A percentile compares a stretch with the other conserved stretches of the same genome.
phyloP scores from a whole-genome alignment of 805 yeast species.

The Pichia californica region DNA sequence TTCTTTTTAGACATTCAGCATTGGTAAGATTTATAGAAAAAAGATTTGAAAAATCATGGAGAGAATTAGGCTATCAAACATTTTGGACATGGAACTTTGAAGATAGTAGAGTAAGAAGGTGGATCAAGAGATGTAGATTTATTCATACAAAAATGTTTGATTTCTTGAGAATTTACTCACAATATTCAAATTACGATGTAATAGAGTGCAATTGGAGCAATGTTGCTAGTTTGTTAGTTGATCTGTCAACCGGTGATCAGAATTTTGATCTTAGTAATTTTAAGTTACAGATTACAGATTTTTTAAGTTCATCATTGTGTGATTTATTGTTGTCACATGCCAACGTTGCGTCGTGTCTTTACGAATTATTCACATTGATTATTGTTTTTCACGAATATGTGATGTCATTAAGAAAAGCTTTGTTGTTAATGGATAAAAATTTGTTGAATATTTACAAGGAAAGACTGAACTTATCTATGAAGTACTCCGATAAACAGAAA shows the following conservation, averaged over 20 bases:
- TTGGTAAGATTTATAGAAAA: conserved; percentile 58
- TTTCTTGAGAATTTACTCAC: conserved; percentile 48
- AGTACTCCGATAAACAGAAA: conserved; percentile 35
- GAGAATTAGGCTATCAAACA: conserved; percentile 53
- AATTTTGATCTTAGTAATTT: conserved; percentile 35
- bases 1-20: conserved; percentile 65
- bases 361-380: conserved; percentile 40
- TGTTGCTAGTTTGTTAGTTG: conserved; percentile 27
- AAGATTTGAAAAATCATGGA: conserved; percentile 62
- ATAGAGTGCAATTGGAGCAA: conserved; percentile 48
- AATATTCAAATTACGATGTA: conserved; percentile 52
- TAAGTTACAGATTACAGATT: conserved; percentile 43
- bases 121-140: conserved; percentile 50
- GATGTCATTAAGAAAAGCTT: conserved; percentile 46
- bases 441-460: conserved; percentile 36
- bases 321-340: conserved; percentile 63
- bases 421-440: conserved; percentile 43
- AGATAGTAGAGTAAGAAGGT: conserved; percentile 37
- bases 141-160: conserved; percentile 53
- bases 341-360: conserved; percentile 40
- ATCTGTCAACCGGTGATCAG: conserved; percentile 11
- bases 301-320: conserved; percentile 55
- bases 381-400: conserved; percentile 43
- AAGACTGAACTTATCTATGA: conserved; percentile 31
- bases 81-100: conserved; percentile 57